A percentile compares a stretch with the other conserved stretches of the same genome.
Conservation (phyloP, 257 asterid genomes). For the Henckelia pumila region DNA sequence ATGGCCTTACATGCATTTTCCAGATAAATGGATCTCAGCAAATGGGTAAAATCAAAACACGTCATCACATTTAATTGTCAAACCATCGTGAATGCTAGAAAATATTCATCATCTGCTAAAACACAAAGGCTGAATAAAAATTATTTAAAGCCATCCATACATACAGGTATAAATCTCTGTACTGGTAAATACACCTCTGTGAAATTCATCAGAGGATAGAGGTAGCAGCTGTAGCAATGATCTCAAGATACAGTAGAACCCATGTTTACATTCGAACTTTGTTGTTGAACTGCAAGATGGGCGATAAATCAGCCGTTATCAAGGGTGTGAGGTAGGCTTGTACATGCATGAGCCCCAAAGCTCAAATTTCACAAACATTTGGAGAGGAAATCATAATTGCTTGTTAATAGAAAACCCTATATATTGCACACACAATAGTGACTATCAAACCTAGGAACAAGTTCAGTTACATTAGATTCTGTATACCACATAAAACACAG, state of each 20-base stretch:
- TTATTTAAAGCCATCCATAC: conserved; percentile 34
- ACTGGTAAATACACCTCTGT: conserved; percentile 28
- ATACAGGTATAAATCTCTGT: conserved; percentile 30
- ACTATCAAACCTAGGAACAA: not conserved
- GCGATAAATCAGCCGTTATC: not conserved
- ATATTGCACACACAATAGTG: not conserved
- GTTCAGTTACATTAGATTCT: not conserved
- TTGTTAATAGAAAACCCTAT: not conserved
- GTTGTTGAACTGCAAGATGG: conserved; percentile 18
- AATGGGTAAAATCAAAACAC: not conserved
- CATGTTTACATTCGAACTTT: conserved; percentile 1
- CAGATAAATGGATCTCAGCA: not conserved
- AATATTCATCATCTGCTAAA: conserved; percentile 27
- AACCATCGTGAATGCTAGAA: conserved; percentile 20
- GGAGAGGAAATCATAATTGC: not conserved
- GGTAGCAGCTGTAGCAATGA: conserved; percentile 14
- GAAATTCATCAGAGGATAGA: conserved; percentile 22
- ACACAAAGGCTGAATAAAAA: conserved; percentile 10
- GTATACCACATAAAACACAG: not conserved
- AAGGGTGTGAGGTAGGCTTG: no score
- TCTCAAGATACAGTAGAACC: conserved; percentile 5
- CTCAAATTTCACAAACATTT: not conserved
- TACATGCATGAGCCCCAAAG: not conserved
- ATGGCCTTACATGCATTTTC: not conserved
- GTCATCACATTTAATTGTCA: conserved; percentile 15